Conservation (phyloP, 164 flowering plant genomes). For the Brasenia schreberi region DNA sequence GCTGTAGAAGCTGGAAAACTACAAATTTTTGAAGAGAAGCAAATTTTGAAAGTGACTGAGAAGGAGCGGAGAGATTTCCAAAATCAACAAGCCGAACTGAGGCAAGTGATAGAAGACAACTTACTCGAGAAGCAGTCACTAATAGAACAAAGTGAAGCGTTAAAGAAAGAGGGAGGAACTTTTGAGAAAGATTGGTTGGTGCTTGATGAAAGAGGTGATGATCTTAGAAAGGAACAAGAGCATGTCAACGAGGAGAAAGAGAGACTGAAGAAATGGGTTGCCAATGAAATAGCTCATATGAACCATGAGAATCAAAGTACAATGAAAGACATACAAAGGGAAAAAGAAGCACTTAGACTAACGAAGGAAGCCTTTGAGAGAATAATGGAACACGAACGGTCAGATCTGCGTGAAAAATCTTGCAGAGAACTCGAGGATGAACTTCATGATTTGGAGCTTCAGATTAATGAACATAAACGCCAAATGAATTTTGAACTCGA, state of each 20-base stretch:
- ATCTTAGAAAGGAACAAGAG: constrained; percentile 22
- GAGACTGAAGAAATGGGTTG: constrained; percentile 25
- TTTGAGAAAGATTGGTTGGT: constrained; percentile 90
- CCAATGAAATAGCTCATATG: constrained; percentile 38
- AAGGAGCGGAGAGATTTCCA: constrained; percentile 46
- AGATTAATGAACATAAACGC: constrained; percentile 37
- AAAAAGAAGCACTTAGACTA: constrained; percentile 42
- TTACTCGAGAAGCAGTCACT: constrained; percentile 39
- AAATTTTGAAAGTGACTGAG: constrained; percentile 32
- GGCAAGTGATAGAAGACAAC: constrained; percentile 45
- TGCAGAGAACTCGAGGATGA: constrained; percentile 31
- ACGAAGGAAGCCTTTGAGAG: constrained; percentile 57
- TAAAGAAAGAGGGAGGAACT: constrained; percentile 50
- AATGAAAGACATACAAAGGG: constrained; percentile 29
- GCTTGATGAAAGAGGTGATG: constrained; percentile 63
- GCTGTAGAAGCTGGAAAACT: constrained; percentile 30
- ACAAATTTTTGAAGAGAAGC: constrained; percentile 36
- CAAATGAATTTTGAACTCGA: constrained; percentile 31
- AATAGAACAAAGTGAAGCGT: constrained; percentile 48
- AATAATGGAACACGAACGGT: constrained; percentile 44
- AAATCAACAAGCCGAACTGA: constrained; percentile 44
- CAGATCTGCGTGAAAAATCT: constrained; percentile 33
- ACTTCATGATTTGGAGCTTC: constrained; percentile 45
- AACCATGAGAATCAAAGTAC: constrained; percentile 30
- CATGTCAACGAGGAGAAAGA: constrained; percentile 35